These are phyloP conservation scores for Astragalus glycyphyllos DNA, from an alignment of 306 rosid species.

Conservation along the genomic window DNA sequence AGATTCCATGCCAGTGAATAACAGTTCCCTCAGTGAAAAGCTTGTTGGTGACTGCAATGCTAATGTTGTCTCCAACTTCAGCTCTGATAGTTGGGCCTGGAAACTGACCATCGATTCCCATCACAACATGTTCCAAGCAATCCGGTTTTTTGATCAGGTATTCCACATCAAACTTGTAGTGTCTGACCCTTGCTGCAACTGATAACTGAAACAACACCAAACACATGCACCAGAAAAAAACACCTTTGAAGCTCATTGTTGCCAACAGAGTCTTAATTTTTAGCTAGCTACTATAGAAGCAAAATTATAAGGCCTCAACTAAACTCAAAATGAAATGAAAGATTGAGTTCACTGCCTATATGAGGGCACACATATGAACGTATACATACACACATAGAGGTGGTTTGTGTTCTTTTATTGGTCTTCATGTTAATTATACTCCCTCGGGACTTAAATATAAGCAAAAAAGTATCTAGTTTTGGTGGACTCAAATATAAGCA, in stretches of 20 bases:
- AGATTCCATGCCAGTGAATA: too few species aligned
- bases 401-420: too few species aligned
- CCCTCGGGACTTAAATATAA: too few species aligned
- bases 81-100: constrained; percentile 85
- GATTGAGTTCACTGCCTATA: too few species aligned
- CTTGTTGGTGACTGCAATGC: constrained; percentile 68
- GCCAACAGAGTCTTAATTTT: neutral
- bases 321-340: too few species aligned
- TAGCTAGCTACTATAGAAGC: too few species aligned
- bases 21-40: constrained; percentile 76
- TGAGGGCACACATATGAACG: too few species aligned
- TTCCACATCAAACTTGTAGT: constrained; percentile 67
- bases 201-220: constrained; percentile 1
- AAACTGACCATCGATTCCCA: constrained; percentile 85
- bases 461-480: too few species aligned
- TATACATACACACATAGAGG: too few species aligned
- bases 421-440: too few species aligned
- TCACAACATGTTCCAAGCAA: constrained; percentile 62
- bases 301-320: too few species aligned
- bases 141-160: constrained; percentile 60
- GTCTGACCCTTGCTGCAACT: constrained; percentile 42
- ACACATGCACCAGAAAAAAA: constrained; percentile 43
- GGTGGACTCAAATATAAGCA: too few species aligned
- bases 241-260: constrained; percentile 28
- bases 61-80: constrained; percentile 63